These are phyloP conservation scores for Alternaria alternata DNA, from an alignment of 2,329 filamentous ascomycete genomes.

Conservation along the genomic window DNA sequence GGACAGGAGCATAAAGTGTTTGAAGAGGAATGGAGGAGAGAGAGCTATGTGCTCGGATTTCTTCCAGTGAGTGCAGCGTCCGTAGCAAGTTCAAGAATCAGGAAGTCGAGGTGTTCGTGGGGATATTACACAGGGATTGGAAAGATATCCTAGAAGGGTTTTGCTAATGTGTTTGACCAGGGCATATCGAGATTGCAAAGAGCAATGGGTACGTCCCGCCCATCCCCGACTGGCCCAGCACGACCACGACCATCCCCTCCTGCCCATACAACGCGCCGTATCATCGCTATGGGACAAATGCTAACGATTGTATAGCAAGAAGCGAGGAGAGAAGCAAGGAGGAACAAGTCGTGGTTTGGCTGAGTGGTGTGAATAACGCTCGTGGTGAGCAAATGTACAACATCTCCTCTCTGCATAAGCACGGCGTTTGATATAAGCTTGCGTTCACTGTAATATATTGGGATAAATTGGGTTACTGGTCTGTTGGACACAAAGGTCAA, in stretches of 20 bases:
- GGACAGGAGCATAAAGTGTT: slow-evolving; percentile 81
- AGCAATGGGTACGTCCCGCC: slow-evolving; percentile 77
- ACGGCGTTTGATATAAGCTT: slow-evolving; percentile 18
- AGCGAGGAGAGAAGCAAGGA: slow-evolving; percentile 34
- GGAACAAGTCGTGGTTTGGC: slow-evolving; percentile 32
- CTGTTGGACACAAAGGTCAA: background rate
- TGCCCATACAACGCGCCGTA: background rate
- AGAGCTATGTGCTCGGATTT: slow-evolving; percentile 91
- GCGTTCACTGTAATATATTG: background rate
- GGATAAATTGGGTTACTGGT: background rate
- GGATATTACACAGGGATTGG: too few relatives aligned
- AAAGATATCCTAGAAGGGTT: too few relatives aligned
- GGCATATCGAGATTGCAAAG: slow-evolving; percentile 94
- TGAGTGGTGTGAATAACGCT: slow-evolving; percentile 3
- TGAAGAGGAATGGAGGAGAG: slow-evolving; percentile 88
- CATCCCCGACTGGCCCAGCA: background rate
- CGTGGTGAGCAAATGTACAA: slow-evolving; percentile 9
- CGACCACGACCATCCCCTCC: background rate
- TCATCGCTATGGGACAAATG: background rate
- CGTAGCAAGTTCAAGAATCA: background rate
- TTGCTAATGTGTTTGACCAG: slow-evolving; percentile 56
- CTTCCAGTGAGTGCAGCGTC: slow-evolving; percentile 73
- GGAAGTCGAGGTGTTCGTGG: background rate
- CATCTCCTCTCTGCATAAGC: slow-evolving; percentile 23
- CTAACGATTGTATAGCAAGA: slow-evolving; percentile 26